Evolutionary conservation across 345 rosid species (phyloP).

Genomic region (Arabidopsis suecica): DNA sequence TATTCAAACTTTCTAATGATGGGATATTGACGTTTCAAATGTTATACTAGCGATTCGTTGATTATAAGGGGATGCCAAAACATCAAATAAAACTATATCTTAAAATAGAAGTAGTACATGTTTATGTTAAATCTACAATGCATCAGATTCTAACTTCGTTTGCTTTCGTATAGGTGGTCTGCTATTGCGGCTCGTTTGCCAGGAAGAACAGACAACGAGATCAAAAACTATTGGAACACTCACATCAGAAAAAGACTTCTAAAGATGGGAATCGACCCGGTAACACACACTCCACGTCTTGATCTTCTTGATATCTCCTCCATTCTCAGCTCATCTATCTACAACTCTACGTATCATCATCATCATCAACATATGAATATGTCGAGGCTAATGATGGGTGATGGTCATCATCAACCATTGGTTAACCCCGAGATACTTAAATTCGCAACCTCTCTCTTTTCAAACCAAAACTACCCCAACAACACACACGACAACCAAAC

Average conservation of each 20-base stretch:
- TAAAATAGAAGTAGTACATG: background rate
- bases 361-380: slow-evolving; percentile 33
- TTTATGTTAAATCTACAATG: background rate
- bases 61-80: too few relatives aligned
- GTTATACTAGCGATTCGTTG: too few relatives aligned
- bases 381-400: slow-evolving; percentile 45
- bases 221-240: slow-evolving; percentile 92
- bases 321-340: slow-evolving; percentile 47
- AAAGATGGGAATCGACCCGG: slow-evolving; percentile 88
- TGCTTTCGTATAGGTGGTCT: slow-evolving; percentile 70
- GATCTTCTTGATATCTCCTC: slow-evolving; percentile 65
- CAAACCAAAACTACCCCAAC: slow-evolving; percentile 40
- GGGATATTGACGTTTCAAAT: background rate
- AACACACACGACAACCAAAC: slow-evolving; percentile 34
- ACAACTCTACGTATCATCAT: slow-evolving; percentile 47
- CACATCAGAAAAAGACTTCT: slow-evolving; percentile 73
- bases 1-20: background rate
- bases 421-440: slow-evolving; percentile 45
- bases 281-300: slow-evolving; percentile 74
- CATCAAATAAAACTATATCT: too few relatives aligned
- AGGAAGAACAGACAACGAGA: slow-evolving; percentile 90
- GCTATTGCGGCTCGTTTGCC: slow-evolving; percentile 81
- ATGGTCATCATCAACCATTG: slow-evolving; percentile 30
- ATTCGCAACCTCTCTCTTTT: slow-evolving; percentile 36
- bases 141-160: background rate